Percentiles rank a stretch among this genome's conserved stretches.
Evolutionary conservation across 1,284 basidiomycete species (phyloP).

Genomic region (Schizopora paradoxa): DNA sequence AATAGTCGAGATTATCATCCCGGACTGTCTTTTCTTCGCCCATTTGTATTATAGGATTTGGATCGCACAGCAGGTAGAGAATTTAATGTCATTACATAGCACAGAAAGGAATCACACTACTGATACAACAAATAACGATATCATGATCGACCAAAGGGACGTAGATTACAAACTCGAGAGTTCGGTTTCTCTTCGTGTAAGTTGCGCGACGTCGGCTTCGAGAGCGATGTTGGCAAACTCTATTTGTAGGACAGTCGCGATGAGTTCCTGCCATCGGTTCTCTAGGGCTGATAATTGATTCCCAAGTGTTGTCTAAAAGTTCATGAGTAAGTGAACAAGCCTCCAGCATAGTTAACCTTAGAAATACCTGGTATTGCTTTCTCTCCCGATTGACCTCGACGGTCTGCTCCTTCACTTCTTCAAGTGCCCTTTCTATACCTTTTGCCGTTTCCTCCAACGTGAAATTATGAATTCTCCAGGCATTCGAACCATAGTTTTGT

Average conservation of each 20-base stretch:
- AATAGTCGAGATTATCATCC: neutral
- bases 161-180: constrained; percentile 12
- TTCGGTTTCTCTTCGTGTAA: constrained; percentile 26
- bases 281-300: constrained; percentile 75
- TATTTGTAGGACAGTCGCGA: constrained; percentile 83
- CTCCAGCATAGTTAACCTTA: no score
- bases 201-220: constrained; percentile 57
- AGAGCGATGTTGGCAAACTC: constrained; percentile 88
- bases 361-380: constrained; percentile 72
- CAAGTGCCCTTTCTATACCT: constrained; percentile 66
- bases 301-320: constrained; percentile 62
- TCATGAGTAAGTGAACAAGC: constrained; percentile 7
- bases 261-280: constrained; percentile 83
- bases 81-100: neutral
- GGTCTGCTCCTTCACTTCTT: constrained; percentile 68
- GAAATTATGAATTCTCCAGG: constrained; percentile 90
- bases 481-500: constrained; percentile 85
- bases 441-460: constrained; percentile 75
- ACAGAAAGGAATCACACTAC: neutral
- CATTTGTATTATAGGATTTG: constrained; percentile 1
- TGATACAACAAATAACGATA: neutral
- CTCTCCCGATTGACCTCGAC: constrained; percentile 82
- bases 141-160: constrained; percentile 1
- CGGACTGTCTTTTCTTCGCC: neutral
- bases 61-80: no score